phyloP scores from a whole-genome alignment of 495 filamentous ascomycete species.

The Xylaria flabelliformis region DNA sequence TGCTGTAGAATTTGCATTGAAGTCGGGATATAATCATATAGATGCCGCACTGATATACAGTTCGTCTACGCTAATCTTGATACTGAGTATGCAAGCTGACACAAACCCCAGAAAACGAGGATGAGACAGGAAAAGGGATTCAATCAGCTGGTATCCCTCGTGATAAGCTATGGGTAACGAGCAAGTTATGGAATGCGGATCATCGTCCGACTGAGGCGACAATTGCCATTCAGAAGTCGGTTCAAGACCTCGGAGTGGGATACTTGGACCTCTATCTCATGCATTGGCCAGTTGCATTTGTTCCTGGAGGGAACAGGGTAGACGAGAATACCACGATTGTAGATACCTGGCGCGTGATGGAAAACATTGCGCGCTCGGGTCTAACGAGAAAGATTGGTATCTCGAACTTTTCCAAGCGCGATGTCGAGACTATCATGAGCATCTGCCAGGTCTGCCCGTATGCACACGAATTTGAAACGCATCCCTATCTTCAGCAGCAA shows the following conservation, averaged over 20 bases:
- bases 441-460: slow-evolving; percentile 65
- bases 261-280: slow-evolving; percentile 77
- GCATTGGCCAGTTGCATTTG: slow-evolving; percentile 68
- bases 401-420: slow-evolving; percentile 68
- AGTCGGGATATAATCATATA: slow-evolving; percentile 67
- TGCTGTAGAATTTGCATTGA: slow-evolving; percentile 43
- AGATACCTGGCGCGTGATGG: slow-evolving; percentile 71
- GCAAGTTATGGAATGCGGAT: slow-evolving; percentile 73
- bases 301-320: slow-evolving; percentile 43
- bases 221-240: slow-evolving; percentile 63
- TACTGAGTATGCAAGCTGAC: slow-evolving; percentile 45
- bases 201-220: slow-evolving; percentile 68
- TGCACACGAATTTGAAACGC: slow-evolving; percentile 68
- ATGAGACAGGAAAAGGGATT: slow-evolving; percentile 61
- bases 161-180: slow-evolving; percentile 70
- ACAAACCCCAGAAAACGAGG: slow-evolving; percentile 52
- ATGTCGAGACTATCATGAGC: slow-evolving; percentile 64
- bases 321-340: slow-evolving; percentile 50
- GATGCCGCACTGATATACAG: slow-evolving; percentile 48
- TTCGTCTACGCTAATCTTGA: slow-evolving; percentile 5
- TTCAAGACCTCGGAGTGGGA: slow-evolving; percentile 65
- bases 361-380: slow-evolving; percentile 55
- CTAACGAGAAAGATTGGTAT: slow-evolving; percentile 70
- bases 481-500: slow-evolving; percentile 63
- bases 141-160: slow-evolving; percentile 61